A percentile compares a stretch with the other conserved stretches of the same genome.
These are phyloP conservation scores for Acidomyces sp. DNA, from an alignment of 495 filamentous ascomycete species.

Conservation along the genomic window DNA sequence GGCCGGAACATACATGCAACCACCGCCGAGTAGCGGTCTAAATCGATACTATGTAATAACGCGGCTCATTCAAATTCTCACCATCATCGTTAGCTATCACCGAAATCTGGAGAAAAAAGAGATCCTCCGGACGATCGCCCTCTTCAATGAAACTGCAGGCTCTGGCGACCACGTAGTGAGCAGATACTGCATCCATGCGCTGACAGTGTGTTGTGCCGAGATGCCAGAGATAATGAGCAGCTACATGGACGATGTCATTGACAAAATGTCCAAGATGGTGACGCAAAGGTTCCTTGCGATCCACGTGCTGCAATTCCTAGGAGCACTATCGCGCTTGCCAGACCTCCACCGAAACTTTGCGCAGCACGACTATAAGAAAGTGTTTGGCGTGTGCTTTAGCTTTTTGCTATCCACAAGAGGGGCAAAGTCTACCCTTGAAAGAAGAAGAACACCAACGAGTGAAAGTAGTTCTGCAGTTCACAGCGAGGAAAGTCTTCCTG, in stretches of 20 bases:
- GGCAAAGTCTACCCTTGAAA: conserved; percentile 35
- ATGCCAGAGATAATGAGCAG: conserved; percentile 72
- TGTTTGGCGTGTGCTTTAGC: conserved; percentile 88
- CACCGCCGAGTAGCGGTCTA: conserved; percentile 56
- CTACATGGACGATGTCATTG: conserved; percentile 65
- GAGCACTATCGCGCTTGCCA: conserved; percentile 70
- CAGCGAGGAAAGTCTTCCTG: conserved; percentile 46
- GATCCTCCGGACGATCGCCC: conserved; percentile 74
- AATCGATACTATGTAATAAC: conserved; percentile 81
- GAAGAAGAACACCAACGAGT: conserved; percentile 25
- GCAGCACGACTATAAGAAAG: conserved; percentile 75
- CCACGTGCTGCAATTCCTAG: conserved; percentile 87
- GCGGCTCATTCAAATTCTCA: conserved; percentile 72
- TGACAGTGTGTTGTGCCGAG: conserved; percentile 89
- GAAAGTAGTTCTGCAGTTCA: conserved; percentile 36
- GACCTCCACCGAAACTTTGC: conserved; percentile 69
- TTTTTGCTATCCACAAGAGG: conserved; percentile 66
- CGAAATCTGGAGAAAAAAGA: conserved; percentile 70
- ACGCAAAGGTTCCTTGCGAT: conserved; percentile 82
- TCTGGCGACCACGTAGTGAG: conserved; percentile 67
- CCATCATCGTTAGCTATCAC: conserved; percentile 78
- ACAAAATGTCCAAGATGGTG: conserved; percentile 88
- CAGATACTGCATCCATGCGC: conserved; percentile 82
- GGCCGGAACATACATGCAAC: conserved; percentile 58
- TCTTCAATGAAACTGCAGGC: conserved; percentile 69